Percentiles rank a stretch among this genome's conserved stretches.
Conservation (phyloP, 331 rosid genomes). For the Pyrus hybrid region DNA sequence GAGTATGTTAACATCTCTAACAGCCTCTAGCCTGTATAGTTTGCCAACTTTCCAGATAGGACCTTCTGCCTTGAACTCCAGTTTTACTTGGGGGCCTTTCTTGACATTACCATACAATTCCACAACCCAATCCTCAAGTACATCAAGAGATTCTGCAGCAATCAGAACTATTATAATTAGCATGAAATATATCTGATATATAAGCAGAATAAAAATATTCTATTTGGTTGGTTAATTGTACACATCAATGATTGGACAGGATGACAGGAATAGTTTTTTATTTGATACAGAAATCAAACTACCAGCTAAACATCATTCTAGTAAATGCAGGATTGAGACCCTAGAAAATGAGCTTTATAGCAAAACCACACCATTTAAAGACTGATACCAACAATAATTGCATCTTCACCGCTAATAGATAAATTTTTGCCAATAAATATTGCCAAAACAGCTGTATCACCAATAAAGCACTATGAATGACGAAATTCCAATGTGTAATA, state of each 20-base stretch:
- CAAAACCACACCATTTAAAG: not conserved
- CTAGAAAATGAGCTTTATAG: not conserved
- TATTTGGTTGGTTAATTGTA: not conserved
- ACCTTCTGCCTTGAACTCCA: conserved; percentile 55
- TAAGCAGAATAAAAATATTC: not conserved
- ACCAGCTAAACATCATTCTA: not conserved
- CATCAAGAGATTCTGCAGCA: conserved; percentile 78
- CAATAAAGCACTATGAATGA: not conserved
- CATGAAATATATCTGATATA: not conserved
- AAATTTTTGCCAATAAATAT: not conserved
- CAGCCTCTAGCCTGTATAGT: conserved; percentile 78
- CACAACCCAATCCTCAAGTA: conserved; percentile 82
- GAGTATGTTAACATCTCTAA: conserved; percentile 80
- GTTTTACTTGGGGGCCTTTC: conserved; percentile 54
- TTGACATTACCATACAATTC: conserved; percentile 66
- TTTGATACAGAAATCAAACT: not conserved
- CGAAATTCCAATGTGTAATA: not conserved
- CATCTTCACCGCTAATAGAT: not conserved
- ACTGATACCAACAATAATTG: not conserved
- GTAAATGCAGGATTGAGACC: too few species aligned
- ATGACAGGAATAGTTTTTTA: not conserved
- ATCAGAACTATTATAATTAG: conserved; percentile 3
- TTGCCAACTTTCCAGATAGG: conserved; percentile 84
- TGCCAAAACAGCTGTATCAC: not conserved
- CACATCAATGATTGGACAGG: not conserved